Evolutionary conservation across 371 early-diverging fungal genomes (phyloP).

Genomic region (Cokeromyces recurvatus): DNA sequence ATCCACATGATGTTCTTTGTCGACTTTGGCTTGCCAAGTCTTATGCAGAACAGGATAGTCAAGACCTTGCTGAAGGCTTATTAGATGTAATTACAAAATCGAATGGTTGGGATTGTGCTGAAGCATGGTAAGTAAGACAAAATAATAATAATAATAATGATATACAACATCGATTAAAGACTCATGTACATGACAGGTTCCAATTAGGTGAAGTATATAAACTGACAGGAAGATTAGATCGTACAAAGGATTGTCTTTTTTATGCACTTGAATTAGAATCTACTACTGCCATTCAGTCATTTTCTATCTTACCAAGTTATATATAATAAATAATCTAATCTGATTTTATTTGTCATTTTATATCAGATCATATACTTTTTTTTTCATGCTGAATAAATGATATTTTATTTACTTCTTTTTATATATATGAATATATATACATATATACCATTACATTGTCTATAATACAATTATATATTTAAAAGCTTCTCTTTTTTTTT

Average conservation of each 20-base stretch:
- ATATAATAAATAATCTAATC: no score
- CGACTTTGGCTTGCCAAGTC: constrained; percentile 43
- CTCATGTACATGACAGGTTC: constrained; percentile 31
- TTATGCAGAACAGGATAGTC: constrained; percentile 31
- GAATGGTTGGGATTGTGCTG: constrained; percentile 61
- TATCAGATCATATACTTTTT: no score
- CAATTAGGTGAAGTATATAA: constrained; percentile 54
- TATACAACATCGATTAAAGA: background rate
- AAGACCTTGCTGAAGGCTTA: constrained; percentile 55
- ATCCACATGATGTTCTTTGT: constrained; percentile 42
- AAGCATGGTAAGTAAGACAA: constrained; percentile 50
- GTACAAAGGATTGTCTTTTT: constrained; percentile 65
- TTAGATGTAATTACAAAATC: constrained; percentile 49
- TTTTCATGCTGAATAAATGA: no score
- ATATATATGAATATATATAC: no score
- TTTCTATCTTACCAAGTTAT: constrained; percentile 47
- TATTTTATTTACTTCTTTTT: no score
- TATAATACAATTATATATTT: no score
- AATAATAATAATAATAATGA: background rate
- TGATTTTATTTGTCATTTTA: no score
- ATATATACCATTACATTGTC: no score
- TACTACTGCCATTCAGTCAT: constrained; percentile 61
- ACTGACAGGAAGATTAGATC: constrained; percentile 50
- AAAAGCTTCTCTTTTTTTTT: no score
- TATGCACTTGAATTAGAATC: constrained; percentile 71